Conservation (phyloP, 371 early-diverging fungal species). For the Mortierella sp. region DNA sequence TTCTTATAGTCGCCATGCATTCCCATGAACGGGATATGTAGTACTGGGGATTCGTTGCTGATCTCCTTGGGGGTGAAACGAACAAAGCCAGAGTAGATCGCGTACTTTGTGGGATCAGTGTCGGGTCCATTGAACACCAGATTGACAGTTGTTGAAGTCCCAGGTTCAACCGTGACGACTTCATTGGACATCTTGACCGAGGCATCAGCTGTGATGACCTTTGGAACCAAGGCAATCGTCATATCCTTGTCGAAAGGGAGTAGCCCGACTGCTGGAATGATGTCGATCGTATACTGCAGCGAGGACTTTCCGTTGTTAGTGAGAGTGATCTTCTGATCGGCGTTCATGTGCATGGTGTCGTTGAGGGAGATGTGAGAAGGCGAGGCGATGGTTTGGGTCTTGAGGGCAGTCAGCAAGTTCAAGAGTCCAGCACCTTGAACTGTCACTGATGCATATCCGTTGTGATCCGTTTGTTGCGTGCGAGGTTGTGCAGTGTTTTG, state of each 20-base stretch:
- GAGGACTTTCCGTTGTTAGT: slow-evolving; percentile 64
- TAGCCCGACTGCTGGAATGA: slow-evolving; percentile 57
- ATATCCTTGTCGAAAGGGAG: slow-evolving; percentile 53
- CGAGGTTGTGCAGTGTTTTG: slow-evolving; percentile 65
- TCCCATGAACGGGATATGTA: slow-evolving; percentile 67
- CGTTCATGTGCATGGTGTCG: slow-evolving; percentile 60
- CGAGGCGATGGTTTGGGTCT: slow-evolving; percentile 56
- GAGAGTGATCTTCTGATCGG: slow-evolving; percentile 64
- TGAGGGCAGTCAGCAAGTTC: slow-evolving; percentile 68
- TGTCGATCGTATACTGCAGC: slow-evolving; percentile 60
- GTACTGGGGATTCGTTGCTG: slow-evolving; percentile 14
- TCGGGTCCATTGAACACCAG: slow-evolving; percentile 56
- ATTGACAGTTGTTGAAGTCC: slow-evolving; percentile 47
- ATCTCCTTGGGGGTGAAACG: slow-evolving; percentile 26
- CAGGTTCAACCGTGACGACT: slow-evolving; percentile 52
- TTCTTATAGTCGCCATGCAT: slow-evolving; percentile 57
- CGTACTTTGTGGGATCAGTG: slow-evolving; percentile 25
- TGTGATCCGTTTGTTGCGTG: slow-evolving; percentile 53
- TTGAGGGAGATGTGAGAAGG: slow-evolving; percentile 77
- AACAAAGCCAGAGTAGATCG: slow-evolving; percentile 43
- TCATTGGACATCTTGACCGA: slow-evolving; percentile 36
- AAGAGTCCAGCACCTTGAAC: slow-evolving; percentile 83
- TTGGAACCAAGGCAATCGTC: slow-evolving; percentile 34
- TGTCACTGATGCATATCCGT: slow-evolving; percentile 58
- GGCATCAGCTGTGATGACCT: slow-evolving; percentile 47